These are phyloP conservation scores for Tylopilus rubrobrunneus DNA, from an alignment of 768 basidiomycete genomes.

Conservation along the genomic window DNA sequence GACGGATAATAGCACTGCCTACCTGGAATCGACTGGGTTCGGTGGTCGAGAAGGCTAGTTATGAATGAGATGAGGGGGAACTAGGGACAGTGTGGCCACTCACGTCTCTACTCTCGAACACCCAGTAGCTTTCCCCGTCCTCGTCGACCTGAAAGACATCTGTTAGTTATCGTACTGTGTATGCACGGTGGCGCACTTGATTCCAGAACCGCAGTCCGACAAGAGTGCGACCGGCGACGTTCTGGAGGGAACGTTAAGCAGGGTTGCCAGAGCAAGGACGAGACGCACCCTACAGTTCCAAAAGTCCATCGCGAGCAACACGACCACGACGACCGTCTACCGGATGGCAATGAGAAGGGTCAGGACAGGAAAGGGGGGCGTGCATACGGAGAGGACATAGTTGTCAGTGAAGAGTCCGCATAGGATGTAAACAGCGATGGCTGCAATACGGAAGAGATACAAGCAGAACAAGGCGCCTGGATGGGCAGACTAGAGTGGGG, in stretches of 20 bases:
- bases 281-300: conserved; percentile 87
- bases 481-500: conserved; percentile 61
- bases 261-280: not conserved
- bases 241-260: conserved; percentile 43
- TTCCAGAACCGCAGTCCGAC: conserved; percentile 99
- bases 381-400: conserved; percentile 87
- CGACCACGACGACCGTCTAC: conserved; percentile 87
- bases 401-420: conserved; percentile 86
- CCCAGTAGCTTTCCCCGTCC: conserved; percentile 95
- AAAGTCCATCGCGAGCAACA: conserved; percentile 94
- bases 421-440: conserved; percentile 91
- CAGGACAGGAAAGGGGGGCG: not conserved
- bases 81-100: conserved; percentile 27
- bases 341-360: not conserved
- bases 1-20: conserved; percentile 25
- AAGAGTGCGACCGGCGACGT: conserved; percentile 88
- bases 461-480: conserved; percentile 83
- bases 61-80: conserved; percentile 7
- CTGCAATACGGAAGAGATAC: conserved; percentile 82
- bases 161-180: not conserved
- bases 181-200: conserved; percentile 46
- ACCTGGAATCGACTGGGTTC: conserved; percentile 87
- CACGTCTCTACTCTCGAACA: conserved; percentile 96
- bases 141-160: conserved; percentile 70
- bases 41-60: conserved; percentile 79